These are phyloP conservation scores for Trypethelium eluteriae DNA, from an alignment of 495 filamentous ascomycete genomes.

Conservation along the genomic window DNA sequence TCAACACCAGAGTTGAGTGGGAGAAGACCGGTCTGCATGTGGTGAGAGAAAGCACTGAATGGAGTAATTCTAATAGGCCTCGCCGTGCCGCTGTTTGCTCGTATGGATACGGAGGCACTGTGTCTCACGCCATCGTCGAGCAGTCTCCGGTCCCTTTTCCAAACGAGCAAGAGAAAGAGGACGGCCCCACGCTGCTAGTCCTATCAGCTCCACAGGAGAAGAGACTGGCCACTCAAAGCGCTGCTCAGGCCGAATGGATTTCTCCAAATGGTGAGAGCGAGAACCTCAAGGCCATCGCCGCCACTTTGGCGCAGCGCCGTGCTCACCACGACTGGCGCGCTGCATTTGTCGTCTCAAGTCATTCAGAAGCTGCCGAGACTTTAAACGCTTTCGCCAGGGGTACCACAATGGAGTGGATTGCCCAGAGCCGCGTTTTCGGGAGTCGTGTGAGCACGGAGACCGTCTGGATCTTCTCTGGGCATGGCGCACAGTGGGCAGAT, in stretches of 20 bases:
- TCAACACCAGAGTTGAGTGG: conserved; percentile 34
- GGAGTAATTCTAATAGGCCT: conserved; percentile 32
- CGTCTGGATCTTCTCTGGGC: conserved; percentile 38
- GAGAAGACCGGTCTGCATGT: background rate
- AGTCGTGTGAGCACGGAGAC: background rate
- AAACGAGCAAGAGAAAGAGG: background rate
- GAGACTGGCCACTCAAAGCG: background rate
- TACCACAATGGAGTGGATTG: conserved; percentile 23
- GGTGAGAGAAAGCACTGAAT: conserved; percentile 29
- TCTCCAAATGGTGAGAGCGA: background rate
- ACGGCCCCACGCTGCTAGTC: background rate
- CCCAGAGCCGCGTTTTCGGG: background rate
- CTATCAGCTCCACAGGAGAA: background rate
- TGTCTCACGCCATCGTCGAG: conserved; percentile 40
- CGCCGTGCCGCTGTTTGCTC: conserved; percentile 38
- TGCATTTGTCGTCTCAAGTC: conserved; percentile 23
- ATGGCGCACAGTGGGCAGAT: conserved; percentile 39
- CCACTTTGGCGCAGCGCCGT: conserved; percentile 29
- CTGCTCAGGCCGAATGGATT: background rate
- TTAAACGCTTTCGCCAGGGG: conserved; percentile 22
- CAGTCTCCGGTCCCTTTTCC: background rate
- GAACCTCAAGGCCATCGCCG: conserved; percentile 20
- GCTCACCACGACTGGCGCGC: conserved; percentile 32
- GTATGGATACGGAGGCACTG: conserved; percentile 42
- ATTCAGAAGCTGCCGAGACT: conserved; percentile 25